Evolutionary conservation across 1,139 yeast species (phyloP).

Genomic region (Blastobotrys persicus): DNA sequence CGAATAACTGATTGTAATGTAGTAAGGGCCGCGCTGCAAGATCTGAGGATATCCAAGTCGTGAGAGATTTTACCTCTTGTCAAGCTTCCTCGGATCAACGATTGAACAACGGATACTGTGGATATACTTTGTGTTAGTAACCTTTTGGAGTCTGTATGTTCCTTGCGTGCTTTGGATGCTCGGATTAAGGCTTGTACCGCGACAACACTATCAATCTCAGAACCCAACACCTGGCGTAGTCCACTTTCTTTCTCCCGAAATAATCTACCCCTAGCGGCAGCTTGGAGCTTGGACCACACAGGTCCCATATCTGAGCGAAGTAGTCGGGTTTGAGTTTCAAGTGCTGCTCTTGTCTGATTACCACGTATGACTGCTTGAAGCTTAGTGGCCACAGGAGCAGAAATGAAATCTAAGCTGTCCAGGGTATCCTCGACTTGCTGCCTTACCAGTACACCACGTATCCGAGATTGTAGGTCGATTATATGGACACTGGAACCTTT

Average conservation of each 20-base stretch:
- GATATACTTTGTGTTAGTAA: conserved; percentile 5
- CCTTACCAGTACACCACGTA: conserved; percentile 17
- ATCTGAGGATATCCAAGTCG: conserved; percentile 40
- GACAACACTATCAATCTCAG: conserved; percentile 20
- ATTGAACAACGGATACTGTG: conserved; percentile 37
- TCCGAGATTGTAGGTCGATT: conserved; percentile 16
- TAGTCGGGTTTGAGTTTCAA: neutral
- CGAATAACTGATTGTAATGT: conserved; percentile 46
- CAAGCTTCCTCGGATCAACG: conserved; percentile 29
- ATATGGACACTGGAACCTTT: neutral
- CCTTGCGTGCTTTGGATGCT: conserved; percentile 18
- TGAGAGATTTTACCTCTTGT: conserved; percentile 28
- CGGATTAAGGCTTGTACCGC: conserved; percentile 22
- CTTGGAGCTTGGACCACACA: conserved; percentile 17
- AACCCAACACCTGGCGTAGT: conserved; percentile 19
- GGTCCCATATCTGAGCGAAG: neutral
- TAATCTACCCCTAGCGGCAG: conserved; percentile 20
- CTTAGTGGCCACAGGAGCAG: neutral
- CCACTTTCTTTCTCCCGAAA: conserved; percentile 23
- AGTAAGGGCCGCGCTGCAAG: conserved; percentile 23
- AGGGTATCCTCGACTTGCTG: neutral
- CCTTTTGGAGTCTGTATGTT: conserved; percentile 4
- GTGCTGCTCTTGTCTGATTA: neutral
- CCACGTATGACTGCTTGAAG: conserved; percentile 16
- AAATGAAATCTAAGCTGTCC: conserved; percentile 4